phyloP scores from a whole-genome alignment of 495 filamentous ascomycete species.

The Penicillium diatomitis region DNA sequence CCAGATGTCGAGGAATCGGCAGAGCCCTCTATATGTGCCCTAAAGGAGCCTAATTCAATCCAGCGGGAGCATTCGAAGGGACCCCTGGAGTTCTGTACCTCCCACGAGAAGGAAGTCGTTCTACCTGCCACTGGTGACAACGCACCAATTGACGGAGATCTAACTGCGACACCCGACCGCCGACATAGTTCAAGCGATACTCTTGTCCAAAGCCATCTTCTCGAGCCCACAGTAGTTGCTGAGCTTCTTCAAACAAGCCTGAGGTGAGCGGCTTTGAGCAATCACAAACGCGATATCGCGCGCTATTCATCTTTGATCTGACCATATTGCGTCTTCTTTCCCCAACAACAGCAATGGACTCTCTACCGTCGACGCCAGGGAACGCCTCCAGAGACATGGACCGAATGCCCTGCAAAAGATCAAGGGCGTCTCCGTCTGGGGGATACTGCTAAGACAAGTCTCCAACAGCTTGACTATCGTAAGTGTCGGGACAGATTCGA shows the following conservation, averaged over 20 bases:
- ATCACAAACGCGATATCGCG: neutral
- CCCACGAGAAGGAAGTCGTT: slow-evolving; percentile 4
- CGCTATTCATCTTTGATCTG: neutral
- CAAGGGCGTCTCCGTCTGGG: slow-evolving; percentile 43
- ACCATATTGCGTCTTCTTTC: neutral
- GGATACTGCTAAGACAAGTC: slow-evolving; percentile 51
- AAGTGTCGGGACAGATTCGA: slow-evolving; percentile 3
- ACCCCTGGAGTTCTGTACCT: slow-evolving; percentile 5
- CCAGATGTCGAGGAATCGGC: slow-evolving; percentile 39
- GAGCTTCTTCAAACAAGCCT: slow-evolving; percentile 20
- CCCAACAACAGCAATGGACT: slow-evolving; percentile 40
- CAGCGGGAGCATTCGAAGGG: slow-evolving; percentile 5
- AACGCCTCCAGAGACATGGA: slow-evolving; percentile 47
- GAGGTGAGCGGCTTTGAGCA: slow-evolving; percentile 11
- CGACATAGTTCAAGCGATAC: neutral
- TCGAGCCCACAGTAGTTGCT: slow-evolving; percentile 19
- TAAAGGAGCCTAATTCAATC: slow-evolving; percentile 12
- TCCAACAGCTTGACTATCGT: slow-evolving; percentile 59
- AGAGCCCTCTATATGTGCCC: slow-evolving; percentile 37
- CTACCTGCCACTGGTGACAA: neutral
- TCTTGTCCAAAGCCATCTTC: slow-evolving; percentile 18
- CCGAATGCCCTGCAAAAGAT: slow-evolving; percentile 51
- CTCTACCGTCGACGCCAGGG: slow-evolving; percentile 40
- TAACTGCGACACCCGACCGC: neutral
- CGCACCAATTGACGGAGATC: neutral